A percentile compares a stretch with the other conserved stretches of the same genome.
These are phyloP conservation scores for Cyclostephanos invisitatus DNA, from an alignment of 108 stramenopile genomes.

Conservation along the genomic window DNA sequence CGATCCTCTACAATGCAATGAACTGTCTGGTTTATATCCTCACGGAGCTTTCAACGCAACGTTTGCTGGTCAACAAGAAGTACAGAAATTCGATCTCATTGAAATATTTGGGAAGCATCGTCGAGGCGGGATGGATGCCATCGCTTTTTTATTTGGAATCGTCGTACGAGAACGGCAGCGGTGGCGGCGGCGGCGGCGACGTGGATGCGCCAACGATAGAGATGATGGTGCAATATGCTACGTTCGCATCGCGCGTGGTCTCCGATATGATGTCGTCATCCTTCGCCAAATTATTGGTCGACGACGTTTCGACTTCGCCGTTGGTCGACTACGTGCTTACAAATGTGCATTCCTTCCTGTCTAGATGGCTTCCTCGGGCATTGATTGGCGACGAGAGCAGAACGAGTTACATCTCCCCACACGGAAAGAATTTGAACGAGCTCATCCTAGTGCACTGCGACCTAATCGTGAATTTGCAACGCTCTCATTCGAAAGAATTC, in stretches of 20 bases:
- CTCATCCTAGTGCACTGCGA: conserved; percentile 31
- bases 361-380: conserved; percentile 20
- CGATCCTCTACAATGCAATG: conserved; percentile 25
- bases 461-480: conserved; percentile 33
- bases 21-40: conserved; percentile 26
- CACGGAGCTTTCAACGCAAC: conserved; percentile 25
- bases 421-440: conserved; percentile 11
- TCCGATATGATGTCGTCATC: conserved; percentile 24
- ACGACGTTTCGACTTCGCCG: background rate
- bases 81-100: conserved; percentile 26
- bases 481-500: conserved; percentile 22
- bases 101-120: conserved; percentile 26
- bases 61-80: conserved; percentile 42
- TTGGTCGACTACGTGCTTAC: conserved; percentile 24
- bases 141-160: conserved; percentile 7
- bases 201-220: background rate
- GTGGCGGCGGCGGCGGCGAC: background rate
- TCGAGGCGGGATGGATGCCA: conserved; percentile 29
- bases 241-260: conserved; percentile 23
- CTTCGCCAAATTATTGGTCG: conserved; percentile 29
- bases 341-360: conserved; percentile 31
- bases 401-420: background rate
- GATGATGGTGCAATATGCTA: conserved; percentile 28
- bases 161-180: background rate
- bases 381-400: background rate